Evolutionary conservation across 345 rosid species (phyloP), one percentile per base, ranked within the genome.

Genomic region (Hypericum perforatum): DNA sequence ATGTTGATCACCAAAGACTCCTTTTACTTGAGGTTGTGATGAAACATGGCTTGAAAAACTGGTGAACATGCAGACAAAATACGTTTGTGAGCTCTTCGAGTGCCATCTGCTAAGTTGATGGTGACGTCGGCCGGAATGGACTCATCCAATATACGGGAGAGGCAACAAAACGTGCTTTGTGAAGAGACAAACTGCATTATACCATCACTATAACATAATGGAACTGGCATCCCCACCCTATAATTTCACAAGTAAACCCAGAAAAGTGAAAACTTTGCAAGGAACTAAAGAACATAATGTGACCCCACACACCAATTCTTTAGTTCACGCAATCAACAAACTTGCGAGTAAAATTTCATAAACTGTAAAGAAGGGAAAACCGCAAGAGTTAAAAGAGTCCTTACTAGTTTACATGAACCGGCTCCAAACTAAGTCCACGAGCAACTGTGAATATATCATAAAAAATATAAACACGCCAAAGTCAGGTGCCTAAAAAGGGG

Each of bases 21-120:
- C 63, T 90, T 86, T 54, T 91, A 96, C 81, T 60, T 84, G 69
- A 91, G 98, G 75, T 84, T 49, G 36, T 86, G 98, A 56, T 69
- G 78, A 76, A 84, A 86, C 95, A 91, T 91, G 77, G 92, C 82
- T 69, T 71, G 76, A 62, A 91, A 91, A 43, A 91, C 98, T 0
- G 81, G 89, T 9, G 96, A 91, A 76, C 94, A 81, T 10, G 98
- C 86, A 0, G 95, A 73, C 37, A 91, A 79, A 63, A 91, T 62
- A 0, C 95, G 94, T 61, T 79, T 82, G 77, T 91, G 98, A 53
- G 98, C 96, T 37, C 65, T 66, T 45, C 87, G 63, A 14, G 78
- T 76, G 16, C 98, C 98, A 6, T 77, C 92, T 46, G 89, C 62
- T 40, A 92, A 78, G 69, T 74, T 73, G 70, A 91, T 91, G 37